phyloP scores from a whole-genome alignment of 805 yeast genomes.

The Pachysolen tannophilus region DNA sequence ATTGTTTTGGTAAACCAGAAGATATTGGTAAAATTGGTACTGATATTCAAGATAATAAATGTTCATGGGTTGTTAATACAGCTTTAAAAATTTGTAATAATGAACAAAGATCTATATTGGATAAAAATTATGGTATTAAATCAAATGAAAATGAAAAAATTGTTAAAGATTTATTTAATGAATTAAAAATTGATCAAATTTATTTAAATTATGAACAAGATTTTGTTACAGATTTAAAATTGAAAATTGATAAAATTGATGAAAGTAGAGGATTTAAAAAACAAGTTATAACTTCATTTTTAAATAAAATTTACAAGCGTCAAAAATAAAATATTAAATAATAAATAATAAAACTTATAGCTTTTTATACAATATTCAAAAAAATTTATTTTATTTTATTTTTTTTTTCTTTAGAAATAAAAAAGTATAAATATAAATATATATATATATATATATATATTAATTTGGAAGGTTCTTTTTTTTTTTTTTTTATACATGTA shows the following conservation, averaged over 20 bases:
- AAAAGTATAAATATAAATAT: too few relatives aligned
- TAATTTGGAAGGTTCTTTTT: too few relatives aligned
- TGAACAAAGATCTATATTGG: constrained; percentile 77
- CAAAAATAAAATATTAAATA: constrained; percentile 43
- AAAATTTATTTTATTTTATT: too few relatives aligned
- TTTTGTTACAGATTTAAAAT: constrained; percentile 54
- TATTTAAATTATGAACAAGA: constrained; percentile 81
- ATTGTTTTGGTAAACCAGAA: constrained; percentile 95
- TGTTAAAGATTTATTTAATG: constrained; percentile 67
- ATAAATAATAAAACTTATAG: background rate
- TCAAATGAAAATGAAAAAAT: constrained; percentile 56
- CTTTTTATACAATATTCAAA: too few relatives aligned
- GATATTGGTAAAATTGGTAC: constrained; percentile 98
- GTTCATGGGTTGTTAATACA: constrained; percentile 95
- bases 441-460: too few relatives aligned
- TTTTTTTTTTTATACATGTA: too few relatives aligned
- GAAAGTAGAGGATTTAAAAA: constrained; percentile 91
- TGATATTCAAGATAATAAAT: constrained; percentile 96
- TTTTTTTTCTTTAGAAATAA: too few relatives aligned
- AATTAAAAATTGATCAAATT: constrained; percentile 60
- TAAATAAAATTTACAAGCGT: constrained; percentile 90
- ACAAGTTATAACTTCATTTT: constrained; percentile 76
- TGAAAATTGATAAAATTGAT: constrained; percentile 64
- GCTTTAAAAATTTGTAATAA: constrained; percentile 74
- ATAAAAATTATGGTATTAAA: constrained; percentile 86